Conservation (phyloP, 2,329 filamentous ascomycete species). For the Elsinoe fawcettii region DNA sequence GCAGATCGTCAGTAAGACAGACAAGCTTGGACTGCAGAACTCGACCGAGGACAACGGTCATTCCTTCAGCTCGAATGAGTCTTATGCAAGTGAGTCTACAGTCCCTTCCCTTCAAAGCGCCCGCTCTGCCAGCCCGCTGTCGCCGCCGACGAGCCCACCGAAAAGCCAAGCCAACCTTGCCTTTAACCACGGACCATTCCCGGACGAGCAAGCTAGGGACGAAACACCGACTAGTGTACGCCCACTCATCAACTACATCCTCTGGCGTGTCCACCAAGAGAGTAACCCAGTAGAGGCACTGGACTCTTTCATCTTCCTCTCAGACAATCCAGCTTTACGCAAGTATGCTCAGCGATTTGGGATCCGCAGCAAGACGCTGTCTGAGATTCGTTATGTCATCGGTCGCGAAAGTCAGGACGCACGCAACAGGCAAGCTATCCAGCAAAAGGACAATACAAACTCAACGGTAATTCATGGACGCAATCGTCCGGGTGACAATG, state of each 20-base stretch:
- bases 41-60: neutral
- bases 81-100: slow-evolving; percentile 31
- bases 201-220: neutral
- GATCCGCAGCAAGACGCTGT: slow-evolving; percentile 42
- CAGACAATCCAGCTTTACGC: slow-evolving; percentile 41
- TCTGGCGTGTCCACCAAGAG: slow-evolving; percentile 46
- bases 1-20: slow-evolving; percentile 15
- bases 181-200: neutral
- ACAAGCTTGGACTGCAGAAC: slow-evolving; percentile 21
- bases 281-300: slow-evolving; percentile 40
- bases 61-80: slow-evolving; percentile 35
- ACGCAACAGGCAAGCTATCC: slow-evolving; percentile 29
- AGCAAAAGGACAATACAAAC: slow-evolving; percentile 19
- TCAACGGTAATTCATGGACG: neutral
- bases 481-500: neutral
- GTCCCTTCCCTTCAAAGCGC: slow-evolving; percentile 35
- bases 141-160: slow-evolving; percentile 27
- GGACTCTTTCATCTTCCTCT: slow-evolving; percentile 45
- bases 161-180: slow-evolving; percentile 20
- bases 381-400: slow-evolving; percentile 43
- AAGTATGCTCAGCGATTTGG: slow-evolving; percentile 43
- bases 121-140: slow-evolving; percentile 25
- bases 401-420: slow-evolving; percentile 43
- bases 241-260: slow-evolving; percentile 44
- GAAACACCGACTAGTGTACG: slow-evolving; percentile 26